These are phyloP conservation scores for Cystobasidium sp. DNA, from an alignment of 1,284 basidiomycete genomes.

Conservation along the genomic window DNA sequence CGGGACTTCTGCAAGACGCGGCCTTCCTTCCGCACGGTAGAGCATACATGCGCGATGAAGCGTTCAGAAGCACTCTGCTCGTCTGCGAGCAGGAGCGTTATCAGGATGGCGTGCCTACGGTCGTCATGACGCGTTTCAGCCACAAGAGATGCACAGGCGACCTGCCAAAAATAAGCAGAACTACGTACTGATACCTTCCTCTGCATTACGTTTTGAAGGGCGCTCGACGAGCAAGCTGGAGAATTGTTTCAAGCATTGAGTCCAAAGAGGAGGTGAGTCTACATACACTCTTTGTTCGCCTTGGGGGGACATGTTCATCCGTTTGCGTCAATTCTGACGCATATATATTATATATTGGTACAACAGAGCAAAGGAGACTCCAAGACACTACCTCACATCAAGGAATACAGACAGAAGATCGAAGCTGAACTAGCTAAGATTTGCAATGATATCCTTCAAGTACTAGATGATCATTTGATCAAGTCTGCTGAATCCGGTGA, in stretches of 20 bases:
- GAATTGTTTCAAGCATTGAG: slow-evolving; percentile 62
- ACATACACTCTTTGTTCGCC: background rate
- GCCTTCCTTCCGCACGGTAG: too few relatives aligned
- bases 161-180: too few relatives aligned
- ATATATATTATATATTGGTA: background rate
- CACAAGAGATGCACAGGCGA: too few relatives aligned
- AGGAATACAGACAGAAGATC: slow-evolving; percentile 56
- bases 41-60: too few relatives aligned
- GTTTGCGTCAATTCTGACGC: background rate
- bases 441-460: slow-evolving; percentile 56
- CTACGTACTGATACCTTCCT: background rate
- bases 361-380: slow-evolving; percentile 50
- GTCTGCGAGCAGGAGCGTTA: too few relatives aligned
- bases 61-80: too few relatives aligned
- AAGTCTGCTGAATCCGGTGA: slow-evolving; percentile 56
- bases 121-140: too few relatives aligned
- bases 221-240: slow-evolving; percentile 61
- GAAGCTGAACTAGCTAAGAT: slow-evolving; percentile 46
- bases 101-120: too few relatives aligned
- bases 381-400: slow-evolving; percentile 54
- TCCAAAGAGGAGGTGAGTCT: slow-evolving; percentile 59
- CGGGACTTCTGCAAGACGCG: too few relatives aligned
- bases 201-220: slow-evolving; percentile 47
- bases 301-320: background rate
- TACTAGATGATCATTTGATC: slow-evolving; percentile 57